Evolutionary conservation across 345 rosid species (phyloP).

Genomic region (Geranium rotundifolium): DNA sequence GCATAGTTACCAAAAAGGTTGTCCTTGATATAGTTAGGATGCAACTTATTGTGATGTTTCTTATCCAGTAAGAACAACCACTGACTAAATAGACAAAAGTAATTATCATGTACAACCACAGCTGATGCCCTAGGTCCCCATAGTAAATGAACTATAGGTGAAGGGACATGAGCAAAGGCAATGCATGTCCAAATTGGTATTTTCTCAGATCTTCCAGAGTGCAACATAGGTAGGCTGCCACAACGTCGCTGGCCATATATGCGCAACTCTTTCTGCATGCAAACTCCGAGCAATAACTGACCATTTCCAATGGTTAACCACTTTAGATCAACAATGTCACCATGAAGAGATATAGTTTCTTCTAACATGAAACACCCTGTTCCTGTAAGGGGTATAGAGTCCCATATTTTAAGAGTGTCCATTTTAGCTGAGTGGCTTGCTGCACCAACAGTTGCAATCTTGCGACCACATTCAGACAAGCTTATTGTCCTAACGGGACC

Average conservation of each 20-base stretch:
- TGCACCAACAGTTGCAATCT: conserved; percentile 50
- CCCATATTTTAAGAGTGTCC: conserved; percentile 49
- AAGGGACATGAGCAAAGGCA: conserved; percentile 38
- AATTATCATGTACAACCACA: conserved; percentile 48
- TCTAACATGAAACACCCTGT: conserved; percentile 60
- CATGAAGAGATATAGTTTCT: conserved; percentile 39
- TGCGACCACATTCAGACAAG: conserved; percentile 53
- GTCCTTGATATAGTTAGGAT: conserved; percentile 12
- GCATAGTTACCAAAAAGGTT: conserved; percentile 15
- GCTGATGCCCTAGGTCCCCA: conserved; percentile 55
- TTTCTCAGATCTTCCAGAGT: conserved; percentile 25
- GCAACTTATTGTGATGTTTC: conserved; percentile 16
- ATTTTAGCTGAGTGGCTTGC: conserved; percentile 21
- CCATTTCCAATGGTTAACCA: conserved; percentile 64
- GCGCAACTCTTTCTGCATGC: conserved; percentile 53
- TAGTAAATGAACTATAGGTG: conserved; percentile 43
- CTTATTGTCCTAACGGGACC: conserved; percentile 44
- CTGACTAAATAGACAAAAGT: conserved; percentile 46
- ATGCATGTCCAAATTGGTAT: conserved; percentile 62
- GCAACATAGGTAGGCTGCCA: conserved; percentile 25
- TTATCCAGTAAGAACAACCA: conserved; percentile 37
- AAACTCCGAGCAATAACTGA: conserved; percentile 60
- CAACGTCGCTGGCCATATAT: conserved; percentile 51
- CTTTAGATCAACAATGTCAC: conserved; percentile 40
- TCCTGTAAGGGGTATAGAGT: conserved; percentile 36